Base-by-base conservation (phyloP, 371 early-diverging fungal species). In the Zancudomyces culisetae region DNA sequence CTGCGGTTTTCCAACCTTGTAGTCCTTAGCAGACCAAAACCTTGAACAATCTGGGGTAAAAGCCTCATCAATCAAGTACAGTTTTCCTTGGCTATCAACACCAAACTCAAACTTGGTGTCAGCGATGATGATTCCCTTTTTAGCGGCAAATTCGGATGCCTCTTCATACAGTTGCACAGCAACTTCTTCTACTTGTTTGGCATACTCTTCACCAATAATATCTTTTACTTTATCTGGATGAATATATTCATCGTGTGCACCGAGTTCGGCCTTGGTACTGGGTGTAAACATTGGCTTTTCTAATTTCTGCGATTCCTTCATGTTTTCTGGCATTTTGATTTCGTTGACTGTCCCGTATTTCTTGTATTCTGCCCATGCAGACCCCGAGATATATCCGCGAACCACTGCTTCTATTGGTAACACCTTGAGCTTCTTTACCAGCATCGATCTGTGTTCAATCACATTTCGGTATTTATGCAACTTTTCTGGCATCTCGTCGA, bases 51-150 rank as follows among this genome's bases (percentile, higher is more conserved):
- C 98, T 40, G 95, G 97, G 1, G 98, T 97, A 59, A 97, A 74
- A 20, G 89, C 94, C 68, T 97, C 98, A 61, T 97, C 98, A 19
- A 87, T 82, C 56, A 97, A 66, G 53, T 83, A 78, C 24, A 95
- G 61, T 27, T 66, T 71, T 51, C 88, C 85, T 24, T 80, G 55
- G 45, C 74, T 74, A 66, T 95, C 90, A 22, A 85, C 76, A 51
- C 98, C 98, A 75, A 97, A 95, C 66, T 97, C 98, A 60, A 97
- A 92, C 68, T 97, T 97, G 46, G 98, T 97, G 60, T 97, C 98
- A 12, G 98, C 98, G 70, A 97, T 91, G 52, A 97, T 88, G 55
- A 95, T 93, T 28, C 94, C 94, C 60, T 74, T 79, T 30, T 67
- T 61, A 2, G 68, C 58, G 12, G 96, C 96, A 56, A 85, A 90